Base-by-base conservation (phyloP, 2,329 filamentous ascomycete genomes). In the Pseudopithomyces maydicus region DNA sequence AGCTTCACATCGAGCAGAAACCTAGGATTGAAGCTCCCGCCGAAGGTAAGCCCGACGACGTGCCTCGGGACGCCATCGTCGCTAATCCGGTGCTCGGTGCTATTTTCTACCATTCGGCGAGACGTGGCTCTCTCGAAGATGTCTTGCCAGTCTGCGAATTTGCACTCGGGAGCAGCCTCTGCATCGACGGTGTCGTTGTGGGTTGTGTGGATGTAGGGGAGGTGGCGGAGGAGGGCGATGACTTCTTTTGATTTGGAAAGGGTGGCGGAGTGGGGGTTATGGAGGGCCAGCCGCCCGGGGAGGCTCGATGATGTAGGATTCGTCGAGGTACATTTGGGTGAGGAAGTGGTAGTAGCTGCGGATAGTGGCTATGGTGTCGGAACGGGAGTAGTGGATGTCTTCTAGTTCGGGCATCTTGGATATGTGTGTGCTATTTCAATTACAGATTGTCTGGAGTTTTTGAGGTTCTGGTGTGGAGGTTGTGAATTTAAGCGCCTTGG, bases 321-420 rank as follows among this genome's bases (percentile, higher is more conserved):
- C 52, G 22, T 58, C 50, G 32, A 63, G 41, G 33, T 64, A 66
- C 56, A 66, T 57, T 17, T 29, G 46, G 33, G 41, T 48, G 14
- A 66, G 55, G 41, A 38, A 38, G n/a, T 38, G 12, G 35, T 38
- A 38, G 35, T 38, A 38, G n/a, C 6, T 5, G 14, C n/a, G 39
- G 14, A 42, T 11, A 5, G 35, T n/a, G 12, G 12, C 5, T 5
- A 38, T 38, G 35, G 12, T 14, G 12, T 6, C 3, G 12, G 35
- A 5, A 11, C 5, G 35, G 12, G 35, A 38, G 35, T 38, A 38
- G 35, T 3, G 5, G 12, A 38, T n/a, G 35, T 38, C 35, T 14
- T 38, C 12, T 14, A 38, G 35, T n/a, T 14, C n/a, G 12, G 35
- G 35, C 35, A 38, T 38, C 5, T 5, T 38, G 26, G 26, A 8